Percentiles rank a stretch among this genome's conserved stretches.
Conservation (phyloP, 2,329 filamentous ascomycete species). For the Ascochyta lentis region DNA sequence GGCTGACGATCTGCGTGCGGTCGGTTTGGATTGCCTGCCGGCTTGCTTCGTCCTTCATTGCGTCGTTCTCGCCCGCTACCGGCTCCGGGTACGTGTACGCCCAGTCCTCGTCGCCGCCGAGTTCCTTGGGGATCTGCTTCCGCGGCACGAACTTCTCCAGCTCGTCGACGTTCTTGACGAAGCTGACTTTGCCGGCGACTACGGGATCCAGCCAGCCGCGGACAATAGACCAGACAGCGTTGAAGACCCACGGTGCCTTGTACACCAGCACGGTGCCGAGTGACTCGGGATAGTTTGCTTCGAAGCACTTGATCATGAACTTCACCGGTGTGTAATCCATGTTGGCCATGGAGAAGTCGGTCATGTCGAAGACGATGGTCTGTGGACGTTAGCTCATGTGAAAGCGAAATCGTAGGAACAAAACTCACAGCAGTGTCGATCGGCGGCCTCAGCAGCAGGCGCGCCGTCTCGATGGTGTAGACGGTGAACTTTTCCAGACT, state of each 20-base stretch:
- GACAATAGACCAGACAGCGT: conserved; percentile 96
- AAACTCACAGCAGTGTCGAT: conserved; percentile 87
- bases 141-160: conserved; percentile 77
- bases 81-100: conserved; percentile 84
- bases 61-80: conserved; percentile 73
- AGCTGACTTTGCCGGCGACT: conserved; percentile 91
- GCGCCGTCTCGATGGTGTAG: conserved; percentile 91
- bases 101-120: conserved; percentile 88
- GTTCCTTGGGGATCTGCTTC: conserved; percentile 76
- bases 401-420: background rate
- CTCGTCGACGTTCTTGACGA: conserved; percentile 82
- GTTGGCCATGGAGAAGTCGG: conserved; percentile 88
- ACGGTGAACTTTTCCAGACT: conserved; percentile 89
- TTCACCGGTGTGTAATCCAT: conserved; percentile 99
- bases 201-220: conserved; percentile 96
- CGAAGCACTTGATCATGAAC: conserved; percentile 99
- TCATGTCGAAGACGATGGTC: conserved; percentile 97
- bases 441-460: conserved; percentile 78
- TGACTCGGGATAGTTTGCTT: conserved; percentile 96
- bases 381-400: conserved; percentile 46
- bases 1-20: conserved; percentile 69
- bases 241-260: conserved; percentile 96
- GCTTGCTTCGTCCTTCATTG: conserved; percentile 68
- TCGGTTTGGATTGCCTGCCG: conserved; percentile 69
- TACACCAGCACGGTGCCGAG: conserved; percentile 90